A percentile compares a stretch with the other conserved stretches of the same genome.
These are phyloP conservation scores for Lasiodiplodia citricola DNA, from an alignment of 2,329 filamentous ascomycete genomes.

Conservation along the genomic window DNA sequence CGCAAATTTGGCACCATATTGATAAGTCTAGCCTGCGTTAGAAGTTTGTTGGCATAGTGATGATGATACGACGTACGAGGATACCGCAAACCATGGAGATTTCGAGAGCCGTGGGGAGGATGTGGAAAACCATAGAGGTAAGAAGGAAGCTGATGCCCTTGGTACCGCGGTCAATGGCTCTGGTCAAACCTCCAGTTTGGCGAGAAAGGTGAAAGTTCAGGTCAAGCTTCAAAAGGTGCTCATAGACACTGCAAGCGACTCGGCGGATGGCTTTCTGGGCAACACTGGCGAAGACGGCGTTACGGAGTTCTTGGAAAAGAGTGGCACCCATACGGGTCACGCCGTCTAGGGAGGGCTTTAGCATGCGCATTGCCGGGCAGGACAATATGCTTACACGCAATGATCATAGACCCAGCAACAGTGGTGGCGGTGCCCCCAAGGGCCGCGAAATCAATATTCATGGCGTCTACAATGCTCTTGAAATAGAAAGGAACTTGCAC, in stretches of 20 bases:
- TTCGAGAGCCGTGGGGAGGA: conserved; percentile 90
- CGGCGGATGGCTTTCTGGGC: conserved; percentile 94
- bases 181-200: conserved; percentile 91
- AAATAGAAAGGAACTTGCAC: conserved; percentile 99
- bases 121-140: conserved; percentile 98
- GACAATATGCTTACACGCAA: conserved; percentile 67
- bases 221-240: conserved; percentile 85
- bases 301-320: conserved; percentile 89
- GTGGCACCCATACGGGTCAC: conserved; percentile 86
- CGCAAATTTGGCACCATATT: conserved; percentile 91
- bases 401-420: conserved; percentile 88
- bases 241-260: conserved; percentile 91
- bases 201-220: conserved; percentile 92
- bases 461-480: conserved; percentile 94
- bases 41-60: neutral
- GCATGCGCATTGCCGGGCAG: neutral
- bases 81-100: conserved; percentile 97
- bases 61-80: conserved; percentile 56
- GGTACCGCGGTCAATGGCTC: conserved; percentile 94
- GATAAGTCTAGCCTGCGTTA: conserved; percentile 68
- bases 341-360: conserved; percentile 63
- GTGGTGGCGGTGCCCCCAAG: conserved; percentile 88
- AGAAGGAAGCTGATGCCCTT: conserved; percentile 98
- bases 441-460: conserved; percentile 92
- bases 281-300: conserved; percentile 95